A percentile compares a stretch with the other conserved stretches of the same genome.
Conservation (phyloP, 768 basidiomycete species). For the Auricularia sp. region DNA sequence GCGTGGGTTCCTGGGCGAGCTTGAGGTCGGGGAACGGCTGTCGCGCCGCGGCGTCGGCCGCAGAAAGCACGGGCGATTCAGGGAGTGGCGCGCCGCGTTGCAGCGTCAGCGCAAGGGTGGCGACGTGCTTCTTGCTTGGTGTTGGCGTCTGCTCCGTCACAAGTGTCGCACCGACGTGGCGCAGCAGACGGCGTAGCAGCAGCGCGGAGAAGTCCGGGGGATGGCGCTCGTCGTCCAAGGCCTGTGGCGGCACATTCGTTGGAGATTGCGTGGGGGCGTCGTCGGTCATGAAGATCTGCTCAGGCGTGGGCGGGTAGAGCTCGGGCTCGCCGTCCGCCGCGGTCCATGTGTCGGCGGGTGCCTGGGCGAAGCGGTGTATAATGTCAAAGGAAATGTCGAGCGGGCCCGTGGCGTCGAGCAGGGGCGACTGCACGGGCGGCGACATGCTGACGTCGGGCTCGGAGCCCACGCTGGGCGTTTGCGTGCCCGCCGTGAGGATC, state of each 20-base stretch:
- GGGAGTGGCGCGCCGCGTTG: background rate
- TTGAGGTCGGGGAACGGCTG: slow-evolving; percentile 39
- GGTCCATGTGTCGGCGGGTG: slow-evolving; percentile 9
- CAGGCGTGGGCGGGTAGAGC: slow-evolving; percentile 8
- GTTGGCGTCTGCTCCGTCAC: slow-evolving; percentile 11
- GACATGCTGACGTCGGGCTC: background rate
- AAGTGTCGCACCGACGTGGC: slow-evolving; percentile 43
- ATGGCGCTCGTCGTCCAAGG: slow-evolving; percentile 16
- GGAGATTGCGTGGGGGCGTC: background rate
- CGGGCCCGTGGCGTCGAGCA: slow-evolving; percentile 24
- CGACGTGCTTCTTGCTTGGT: background rate
- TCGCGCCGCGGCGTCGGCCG: slow-evolving; percentile 36
- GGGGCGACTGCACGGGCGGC: slow-evolving; percentile 11
- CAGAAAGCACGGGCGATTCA: slow-evolving; percentile 24
- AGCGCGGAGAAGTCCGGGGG: slow-evolving; percentile 37
- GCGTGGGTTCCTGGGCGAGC: slow-evolving; percentile 59
- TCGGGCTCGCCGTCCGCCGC: slow-evolving; percentile 1
- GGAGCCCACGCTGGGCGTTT: slow-evolving; percentile 7
- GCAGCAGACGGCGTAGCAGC: slow-evolving; percentile 50
- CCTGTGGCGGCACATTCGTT: background rate
- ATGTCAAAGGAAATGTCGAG: slow-evolving; percentile 50
- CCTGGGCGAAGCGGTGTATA: slow-evolving; percentile 33
- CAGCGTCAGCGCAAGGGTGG: background rate
- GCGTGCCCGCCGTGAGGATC: slow-evolving; percentile 25
- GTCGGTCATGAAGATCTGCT: background rate